Conservation (phyloP, 805 yeast genomes). For the Debaryomyces maramus region DNA sequence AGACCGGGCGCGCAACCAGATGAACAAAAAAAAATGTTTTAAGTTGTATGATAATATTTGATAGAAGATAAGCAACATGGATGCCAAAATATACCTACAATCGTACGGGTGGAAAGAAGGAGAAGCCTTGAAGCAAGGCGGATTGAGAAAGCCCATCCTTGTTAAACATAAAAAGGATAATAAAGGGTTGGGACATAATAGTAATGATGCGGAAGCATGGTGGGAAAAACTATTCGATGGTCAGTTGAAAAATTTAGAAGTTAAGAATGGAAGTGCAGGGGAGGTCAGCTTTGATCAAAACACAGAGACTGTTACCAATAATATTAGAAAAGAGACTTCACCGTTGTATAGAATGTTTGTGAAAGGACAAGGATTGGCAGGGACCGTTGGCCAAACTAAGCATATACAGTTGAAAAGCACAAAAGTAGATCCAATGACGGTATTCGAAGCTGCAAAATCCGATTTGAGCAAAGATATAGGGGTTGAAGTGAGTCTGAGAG, state of each 20-base stretch:
- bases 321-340: constrained; percentile 53
- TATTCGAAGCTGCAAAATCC: not conserved
- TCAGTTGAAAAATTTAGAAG: constrained; percentile 76
- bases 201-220: constrained; percentile 85
- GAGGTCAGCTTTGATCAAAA: constrained; percentile 56
- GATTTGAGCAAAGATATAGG: constrained; percentile 12
- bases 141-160: constrained; percentile 78
- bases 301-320: constrained; percentile 44
- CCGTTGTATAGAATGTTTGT: constrained; percentile 87
- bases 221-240: constrained; percentile 97
- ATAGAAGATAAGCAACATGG: constrained; percentile 45
- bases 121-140: constrained; percentile 76
- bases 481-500: constrained; percentile 10
- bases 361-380: constrained; percentile 79
- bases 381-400: constrained; percentile 57
- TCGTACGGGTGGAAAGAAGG: constrained; percentile 94
- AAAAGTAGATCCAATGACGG: constrained; percentile 18
- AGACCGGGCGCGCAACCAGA: constrained; percentile 6
- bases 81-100: constrained; percentile 68
- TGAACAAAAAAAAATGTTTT: constrained; percentile 3
- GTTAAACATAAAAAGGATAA: constrained; percentile 89
- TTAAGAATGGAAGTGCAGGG: constrained; percentile 34
- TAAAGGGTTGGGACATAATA: constrained; percentile 84
- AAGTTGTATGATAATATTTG: not conserved
- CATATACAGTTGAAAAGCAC: constrained; percentile 11